Evolutionary conservation across 2,329 filamentous ascomycete genomes (phyloP).

Genomic region (Arthrocladium fulminans): DNA sequence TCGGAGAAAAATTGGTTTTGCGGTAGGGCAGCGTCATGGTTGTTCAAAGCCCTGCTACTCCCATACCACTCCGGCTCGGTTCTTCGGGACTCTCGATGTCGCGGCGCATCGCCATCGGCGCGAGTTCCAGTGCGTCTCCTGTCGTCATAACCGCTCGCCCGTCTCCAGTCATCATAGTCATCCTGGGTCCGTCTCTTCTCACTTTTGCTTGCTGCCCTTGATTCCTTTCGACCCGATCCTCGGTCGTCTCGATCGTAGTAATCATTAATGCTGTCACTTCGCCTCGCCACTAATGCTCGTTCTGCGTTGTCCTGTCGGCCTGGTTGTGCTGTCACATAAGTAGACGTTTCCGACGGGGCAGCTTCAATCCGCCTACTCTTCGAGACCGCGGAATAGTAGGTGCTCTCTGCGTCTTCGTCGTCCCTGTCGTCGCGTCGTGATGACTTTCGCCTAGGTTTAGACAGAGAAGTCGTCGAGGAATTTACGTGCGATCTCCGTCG

Average conservation of each 20-base stretch:
- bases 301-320: neutral
- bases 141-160: conserved; percentile 8
- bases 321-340: neutral
- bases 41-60: conserved; percentile 14
- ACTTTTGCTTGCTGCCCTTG: conserved; percentile 14
- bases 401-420: conserved; percentile 6
- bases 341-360: conserved; percentile 5
- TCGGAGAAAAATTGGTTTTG: conserved; percentile 53
- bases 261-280: neutral
- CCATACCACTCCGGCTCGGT: conserved; percentile 9
- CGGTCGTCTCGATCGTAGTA: neutral
- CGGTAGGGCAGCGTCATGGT: conserved; percentile 39
- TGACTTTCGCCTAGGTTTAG: conserved; percentile 13
- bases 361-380: neutral
- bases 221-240: conserved; percentile 12
- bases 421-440: conserved; percentile 13
- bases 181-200: conserved; percentile 12
- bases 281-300: neutral
- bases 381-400: neutral
- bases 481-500: conserved; percentile 8
- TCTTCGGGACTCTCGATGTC: conserved; percentile 22
- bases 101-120: conserved; percentile 3
- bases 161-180: conserved; percentile 12
- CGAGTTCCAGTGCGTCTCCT: conserved; percentile 16
- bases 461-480: conserved; percentile 14